These are phyloP conservation scores for Xylaria sp. DNA, from an alignment of 2,329 filamentous ascomycete genomes.

Conservation along the genomic window DNA sequence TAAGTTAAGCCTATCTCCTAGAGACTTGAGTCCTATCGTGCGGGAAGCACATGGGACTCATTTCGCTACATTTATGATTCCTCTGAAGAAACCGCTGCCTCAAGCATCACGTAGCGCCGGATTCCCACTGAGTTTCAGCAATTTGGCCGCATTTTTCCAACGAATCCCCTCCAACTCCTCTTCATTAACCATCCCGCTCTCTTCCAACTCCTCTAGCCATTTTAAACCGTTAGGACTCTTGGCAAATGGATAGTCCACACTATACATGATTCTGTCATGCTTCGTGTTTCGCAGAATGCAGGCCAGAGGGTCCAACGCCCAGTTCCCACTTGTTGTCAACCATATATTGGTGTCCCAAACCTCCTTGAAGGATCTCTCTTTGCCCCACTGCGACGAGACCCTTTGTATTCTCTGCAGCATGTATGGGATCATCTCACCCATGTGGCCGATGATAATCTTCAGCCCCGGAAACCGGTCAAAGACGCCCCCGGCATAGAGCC, in stretches of 20 bases:
- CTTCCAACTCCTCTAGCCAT: slow-evolving; percentile 61
- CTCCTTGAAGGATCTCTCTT: slow-evolving; percentile 54
- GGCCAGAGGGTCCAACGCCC: slow-evolving; percentile 60
- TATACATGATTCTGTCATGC: slow-evolving; percentile 65
- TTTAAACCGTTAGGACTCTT: slow-evolving; percentile 60
- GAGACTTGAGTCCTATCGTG: too few relatives aligned
- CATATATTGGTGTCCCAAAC: slow-evolving; percentile 68
- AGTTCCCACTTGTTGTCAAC: slow-evolving; percentile 67
- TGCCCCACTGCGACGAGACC: slow-evolving; percentile 30
- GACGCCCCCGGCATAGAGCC: slow-evolving; percentile 43
- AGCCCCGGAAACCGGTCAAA: slow-evolving; percentile 53
- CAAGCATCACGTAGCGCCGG: neutral
- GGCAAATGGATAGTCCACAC: slow-evolving; percentile 68
- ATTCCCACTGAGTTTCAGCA: slow-evolving; percentile 22
- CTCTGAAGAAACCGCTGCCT: neutral
- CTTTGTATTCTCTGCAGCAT: slow-evolving; percentile 60
- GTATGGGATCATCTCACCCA: slow-evolving; percentile 64
- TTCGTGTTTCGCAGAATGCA: slow-evolving; percentile 57
- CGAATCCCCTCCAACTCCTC: slow-evolving; percentile 57
- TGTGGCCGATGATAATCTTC: slow-evolving; percentile 56
- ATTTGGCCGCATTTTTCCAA: slow-evolving; percentile 32
- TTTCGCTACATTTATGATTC: neutral
- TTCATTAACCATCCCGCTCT: slow-evolving; percentile 60
- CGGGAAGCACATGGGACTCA: too few relatives aligned
- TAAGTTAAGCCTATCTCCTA: too few relatives aligned